These are phyloP conservation scores for Phtheirospermum japonicum DNA, from an alignment of 257 asterid species.

Conservation along the genomic window DNA sequence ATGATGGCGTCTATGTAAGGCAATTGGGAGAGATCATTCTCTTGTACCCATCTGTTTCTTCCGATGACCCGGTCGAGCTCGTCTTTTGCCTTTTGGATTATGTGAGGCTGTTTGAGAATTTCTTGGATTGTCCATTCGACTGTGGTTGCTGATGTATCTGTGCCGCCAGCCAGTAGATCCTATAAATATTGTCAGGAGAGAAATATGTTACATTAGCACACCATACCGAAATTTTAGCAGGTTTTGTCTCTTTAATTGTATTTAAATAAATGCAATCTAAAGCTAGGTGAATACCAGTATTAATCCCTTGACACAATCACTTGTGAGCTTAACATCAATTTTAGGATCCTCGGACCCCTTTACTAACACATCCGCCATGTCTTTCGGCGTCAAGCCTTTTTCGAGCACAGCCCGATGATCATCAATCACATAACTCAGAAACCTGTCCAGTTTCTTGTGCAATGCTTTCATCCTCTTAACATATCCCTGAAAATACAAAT, in stretches of 20 bases:
- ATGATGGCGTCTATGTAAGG: slow-evolving; percentile 40
- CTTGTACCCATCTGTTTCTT: slow-evolving; percentile 40
- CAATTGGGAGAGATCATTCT: slow-evolving; percentile 29
- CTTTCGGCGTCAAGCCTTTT: neutral
- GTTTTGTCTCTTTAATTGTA: too few relatives aligned
- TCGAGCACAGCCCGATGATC: slow-evolving; percentile 22
- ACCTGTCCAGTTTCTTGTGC: slow-evolving; percentile 31
- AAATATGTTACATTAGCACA: too few relatives aligned
- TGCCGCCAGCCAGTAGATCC: slow-evolving; percentile 28
- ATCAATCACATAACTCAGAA: slow-evolving; percentile 30
- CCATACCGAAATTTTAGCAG: too few relatives aligned
- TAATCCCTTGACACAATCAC: slow-evolving; percentile 36
- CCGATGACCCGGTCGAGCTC: slow-evolving; percentile 37
- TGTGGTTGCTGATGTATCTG: slow-evolving; percentile 32
- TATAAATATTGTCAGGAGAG: too few relatives aligned
- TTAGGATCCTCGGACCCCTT: slow-evolving; percentile 29
- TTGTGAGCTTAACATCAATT: slow-evolving; percentile 35
- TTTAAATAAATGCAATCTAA: too few relatives aligned
- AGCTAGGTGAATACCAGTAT: slow-evolving; percentile 18
- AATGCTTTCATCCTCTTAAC: slow-evolving; percentile 41
- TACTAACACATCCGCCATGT: slow-evolving; percentile 28
- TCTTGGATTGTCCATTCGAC: slow-evolving; percentile 40
- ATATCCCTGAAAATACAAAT: slow-evolving; percentile 49
- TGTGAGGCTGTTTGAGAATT: slow-evolving; percentile 27
- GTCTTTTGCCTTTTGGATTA: slow-evolving; percentile 32